Percentiles rank a stretch among this genome's conserved stretches.
phyloP scores from a whole-genome alignment of 257 asterid genomes.

The Solanum dulcamara region DNA sequence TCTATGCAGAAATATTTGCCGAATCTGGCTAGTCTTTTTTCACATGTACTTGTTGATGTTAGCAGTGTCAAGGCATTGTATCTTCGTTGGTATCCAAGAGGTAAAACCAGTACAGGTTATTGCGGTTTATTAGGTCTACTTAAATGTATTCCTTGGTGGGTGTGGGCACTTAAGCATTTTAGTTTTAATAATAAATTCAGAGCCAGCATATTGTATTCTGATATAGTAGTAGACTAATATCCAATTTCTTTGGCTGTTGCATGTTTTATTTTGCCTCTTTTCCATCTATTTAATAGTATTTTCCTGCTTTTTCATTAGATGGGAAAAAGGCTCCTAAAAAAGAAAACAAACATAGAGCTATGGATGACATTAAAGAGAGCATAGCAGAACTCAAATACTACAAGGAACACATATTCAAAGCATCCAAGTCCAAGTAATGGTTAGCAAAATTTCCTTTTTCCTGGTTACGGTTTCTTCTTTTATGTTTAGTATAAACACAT shows the following conservation, averaged over 20 bases:
- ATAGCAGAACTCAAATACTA: constrained; percentile 69
- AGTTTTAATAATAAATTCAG: neutral
- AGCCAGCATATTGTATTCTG: neutral
- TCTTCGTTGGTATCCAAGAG: constrained; percentile 86
- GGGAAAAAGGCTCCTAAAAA: constrained; percentile 62
- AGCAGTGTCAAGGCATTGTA: constrained; percentile 85
- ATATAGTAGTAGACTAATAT: neutral
- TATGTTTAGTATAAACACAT: neutral
- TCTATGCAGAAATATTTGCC: constrained; percentile 81
- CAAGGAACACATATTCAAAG: constrained; percentile 66
- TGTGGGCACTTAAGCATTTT: neutral
- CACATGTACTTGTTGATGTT: constrained; percentile 84
- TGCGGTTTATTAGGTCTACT: neutral
- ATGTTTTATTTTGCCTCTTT: neutral
- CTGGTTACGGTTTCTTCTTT: neutral
- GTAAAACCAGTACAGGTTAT: constrained; percentile 19
- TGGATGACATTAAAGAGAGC: constrained; percentile 92
- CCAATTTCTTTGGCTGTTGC: neutral
- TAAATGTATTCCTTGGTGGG: neutral
- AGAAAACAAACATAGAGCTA: constrained; percentile 70
- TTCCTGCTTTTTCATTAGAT: constrained; percentile 21
- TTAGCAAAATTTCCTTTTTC: neutral
- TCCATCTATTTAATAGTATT: neutral
- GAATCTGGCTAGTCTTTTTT: constrained; percentile 76
- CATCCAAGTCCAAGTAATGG: constrained; percentile 29